Conservation (phyloP, 192 early-diverging fungal species). For the Paraglomus brasilianum region DNA sequence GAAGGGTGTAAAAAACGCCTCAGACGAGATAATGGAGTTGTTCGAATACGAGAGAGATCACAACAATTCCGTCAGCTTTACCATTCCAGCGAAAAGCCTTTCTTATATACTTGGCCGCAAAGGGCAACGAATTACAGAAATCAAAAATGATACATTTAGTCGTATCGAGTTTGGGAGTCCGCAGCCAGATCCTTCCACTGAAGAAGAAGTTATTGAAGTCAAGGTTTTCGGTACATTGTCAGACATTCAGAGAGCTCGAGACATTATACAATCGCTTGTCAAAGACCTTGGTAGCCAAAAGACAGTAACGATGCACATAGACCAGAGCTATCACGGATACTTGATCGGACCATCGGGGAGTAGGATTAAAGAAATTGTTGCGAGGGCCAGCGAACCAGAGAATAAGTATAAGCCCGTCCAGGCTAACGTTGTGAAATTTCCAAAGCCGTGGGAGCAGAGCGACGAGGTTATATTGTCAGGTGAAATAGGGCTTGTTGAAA, state of each 20-base stretch:
- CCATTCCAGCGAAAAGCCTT: conserved; percentile 60
- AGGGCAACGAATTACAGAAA: conserved; percentile 70
- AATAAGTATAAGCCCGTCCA: conserved; percentile 44
- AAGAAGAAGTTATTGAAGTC: conserved; percentile 45
- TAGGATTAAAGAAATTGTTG: conserved; percentile 63
- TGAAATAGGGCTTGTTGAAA: conserved; percentile 58
- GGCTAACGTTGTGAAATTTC: conserved; percentile 61
- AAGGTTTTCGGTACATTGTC: conserved; percentile 54
- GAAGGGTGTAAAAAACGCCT: conserved; percentile 74
- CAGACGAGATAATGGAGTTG: conserved; percentile 78
- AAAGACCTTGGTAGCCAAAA: conserved; percentile 59
- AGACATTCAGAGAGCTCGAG: conserved; percentile 55
- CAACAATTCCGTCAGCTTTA: conserved; percentile 63
- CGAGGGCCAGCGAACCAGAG: conserved; percentile 54
- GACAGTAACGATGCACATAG: conserved; percentile 49
- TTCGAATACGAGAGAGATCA: conserved; percentile 82
- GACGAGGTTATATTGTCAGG: conserved; percentile 65
- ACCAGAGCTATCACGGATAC: conserved; percentile 57
- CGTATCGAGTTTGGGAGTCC: conserved; percentile 71
- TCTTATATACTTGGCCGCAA: conserved; percentile 78
- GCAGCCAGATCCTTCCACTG: conserved; percentile 37
- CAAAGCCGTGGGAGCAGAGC: conserved; percentile 43
- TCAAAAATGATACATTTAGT: conserved; percentile 69
- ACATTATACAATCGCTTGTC: conserved; percentile 57
- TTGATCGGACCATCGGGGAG: conserved; percentile 66